A percentile compares a stretch with the other conserved stretches of the same genome.
Evolutionary conservation across 2,329 filamentous ascomycete species (phyloP).

Genomic region (Penicillium thymicola): DNA sequence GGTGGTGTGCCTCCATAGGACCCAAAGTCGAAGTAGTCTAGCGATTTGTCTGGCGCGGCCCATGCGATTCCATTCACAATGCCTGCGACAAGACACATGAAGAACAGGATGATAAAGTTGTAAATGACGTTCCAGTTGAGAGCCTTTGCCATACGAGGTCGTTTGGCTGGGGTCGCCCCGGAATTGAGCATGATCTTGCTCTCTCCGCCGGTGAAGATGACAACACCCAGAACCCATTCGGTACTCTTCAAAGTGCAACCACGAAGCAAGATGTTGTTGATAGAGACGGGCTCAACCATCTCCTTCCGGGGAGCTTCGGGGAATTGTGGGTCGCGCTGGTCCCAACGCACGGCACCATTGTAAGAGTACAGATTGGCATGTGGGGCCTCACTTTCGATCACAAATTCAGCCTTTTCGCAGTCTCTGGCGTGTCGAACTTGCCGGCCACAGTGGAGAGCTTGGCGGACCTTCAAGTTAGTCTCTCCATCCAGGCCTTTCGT

Average conservation of each 20-base stretch:
- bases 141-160: slow-evolving; percentile 83
- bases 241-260: slow-evolving; percentile 94
- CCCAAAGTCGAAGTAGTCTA: slow-evolving; percentile 79
- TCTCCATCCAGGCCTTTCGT: slow-evolving; percentile 98
- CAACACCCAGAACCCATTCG: slow-evolving; percentile 89
- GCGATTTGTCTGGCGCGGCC: slow-evolving; percentile 69
- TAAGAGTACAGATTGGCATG: slow-evolving; percentile 96
- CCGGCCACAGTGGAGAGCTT: slow-evolving; percentile 81
- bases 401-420: slow-evolving; percentile 84
- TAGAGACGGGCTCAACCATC: slow-evolving; percentile 89
- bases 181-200: slow-evolving; percentile 99
- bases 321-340: slow-evolving; percentile 65
- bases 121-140: slow-evolving; percentile 97
- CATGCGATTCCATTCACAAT: slow-evolving; percentile 83
- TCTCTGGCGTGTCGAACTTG: slow-evolving; percentile 83
- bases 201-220: slow-evolving; percentile 91
- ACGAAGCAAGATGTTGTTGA: slow-evolving; percentile 92
- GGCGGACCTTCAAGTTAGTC: slow-evolving; percentile 93
- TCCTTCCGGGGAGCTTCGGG: slow-evolving; percentile 62
- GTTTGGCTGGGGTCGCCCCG: slow-evolving; percentile 90
- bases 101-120: slow-evolving; percentile 86
- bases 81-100: slow-evolving; percentile 83
- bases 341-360: slow-evolving; percentile 84
- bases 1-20: slow-evolving; percentile 71
- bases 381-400: slow-evolving; percentile 83